Percentiles rank a stretch among this genome's conserved stretches.
phyloP scores from a whole-genome alignment of 208 protist species.

The Polymyxa betae region DNA sequence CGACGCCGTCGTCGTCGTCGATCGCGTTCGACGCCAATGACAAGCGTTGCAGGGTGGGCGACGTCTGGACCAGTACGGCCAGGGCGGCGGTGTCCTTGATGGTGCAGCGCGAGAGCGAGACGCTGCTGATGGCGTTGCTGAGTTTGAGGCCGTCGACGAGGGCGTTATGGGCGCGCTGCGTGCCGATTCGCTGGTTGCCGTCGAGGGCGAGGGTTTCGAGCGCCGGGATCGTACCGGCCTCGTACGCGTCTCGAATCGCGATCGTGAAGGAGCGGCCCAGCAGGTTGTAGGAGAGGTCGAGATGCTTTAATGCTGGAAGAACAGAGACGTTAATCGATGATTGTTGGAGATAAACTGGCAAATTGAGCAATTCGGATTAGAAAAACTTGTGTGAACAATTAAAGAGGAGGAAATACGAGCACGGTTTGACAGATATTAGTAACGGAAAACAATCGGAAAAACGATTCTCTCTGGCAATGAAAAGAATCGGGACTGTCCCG shows the following conservation, averaged over 20 bases:
- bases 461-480: too few relatives aligned
- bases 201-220: background rate
- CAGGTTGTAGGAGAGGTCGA: background rate
- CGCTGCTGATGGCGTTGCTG: background rate
- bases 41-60: background rate
- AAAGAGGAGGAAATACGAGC: too few relatives aligned
- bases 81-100: constrained; percentile 24
- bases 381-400: too few relatives aligned
- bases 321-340: too few relatives aligned
- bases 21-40: background rate
- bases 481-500: too few relatives aligned
- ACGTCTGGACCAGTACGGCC: background rate
- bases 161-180: background rate
- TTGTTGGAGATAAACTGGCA: too few relatives aligned
- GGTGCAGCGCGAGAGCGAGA: background rate
- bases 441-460: too few relatives aligned
- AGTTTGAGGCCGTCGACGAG: background rate
- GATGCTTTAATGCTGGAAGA: background rate
- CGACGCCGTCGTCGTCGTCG: constrained; percentile 49
- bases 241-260: background rate
- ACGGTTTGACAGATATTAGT: too few relatives aligned
- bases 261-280: background rate
- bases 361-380: too few relatives aligned
- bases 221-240: background rate
- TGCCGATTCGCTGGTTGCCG: background rate